Conservation (phyloP, 306 rosid genomes). For the Glycine soja region DNA sequence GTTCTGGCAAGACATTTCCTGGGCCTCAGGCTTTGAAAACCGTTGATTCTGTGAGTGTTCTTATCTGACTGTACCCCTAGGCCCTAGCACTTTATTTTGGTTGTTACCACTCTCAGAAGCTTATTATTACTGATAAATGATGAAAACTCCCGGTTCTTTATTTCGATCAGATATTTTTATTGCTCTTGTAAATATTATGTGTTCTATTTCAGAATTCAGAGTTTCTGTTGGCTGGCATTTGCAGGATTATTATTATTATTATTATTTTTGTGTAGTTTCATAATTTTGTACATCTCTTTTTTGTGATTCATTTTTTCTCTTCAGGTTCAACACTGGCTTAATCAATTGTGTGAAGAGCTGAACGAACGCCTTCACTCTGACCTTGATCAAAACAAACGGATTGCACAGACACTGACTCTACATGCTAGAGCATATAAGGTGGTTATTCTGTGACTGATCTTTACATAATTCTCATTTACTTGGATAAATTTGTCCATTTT, state of each 20-base stretch:
- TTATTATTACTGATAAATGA: background rate
- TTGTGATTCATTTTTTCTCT: constrained; percentile 31
- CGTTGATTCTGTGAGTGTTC: constrained; percentile 67
- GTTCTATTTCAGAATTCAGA: constrained; percentile 2
- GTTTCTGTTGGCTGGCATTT: constrained; percentile 36
- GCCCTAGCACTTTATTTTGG: constrained; percentile 27
- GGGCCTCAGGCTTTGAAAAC: constrained; percentile 92
- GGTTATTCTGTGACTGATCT: constrained; percentile 33
- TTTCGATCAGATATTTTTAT: constrained; percentile 31
- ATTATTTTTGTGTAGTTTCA: background rate
- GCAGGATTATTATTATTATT: background rate
- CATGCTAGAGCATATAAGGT: constrained; percentile 89
- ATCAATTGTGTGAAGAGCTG: constrained; percentile 83
- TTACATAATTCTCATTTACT: constrained; percentile 29
- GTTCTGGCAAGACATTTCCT: constrained; percentile 96
- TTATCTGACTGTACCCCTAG: constrained; percentile 29
- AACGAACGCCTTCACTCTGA: constrained; percentile 82
- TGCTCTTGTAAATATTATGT: constrained; percentile 19
- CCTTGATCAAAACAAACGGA: constrained; percentile 82
- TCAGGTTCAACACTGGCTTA: constrained; percentile 91
- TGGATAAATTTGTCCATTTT: constrained; percentile 32
- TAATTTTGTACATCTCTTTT: constrained; percentile 27
- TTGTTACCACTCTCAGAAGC: constrained; percentile 26
- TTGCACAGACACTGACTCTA: constrained; percentile 80
- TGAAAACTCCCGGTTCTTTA: constrained; percentile 9